These are phyloP conservation scores for Rhododendron henanense DNA, from an alignment of 148 eudicot genomes.

Conservation along the genomic window DNA sequence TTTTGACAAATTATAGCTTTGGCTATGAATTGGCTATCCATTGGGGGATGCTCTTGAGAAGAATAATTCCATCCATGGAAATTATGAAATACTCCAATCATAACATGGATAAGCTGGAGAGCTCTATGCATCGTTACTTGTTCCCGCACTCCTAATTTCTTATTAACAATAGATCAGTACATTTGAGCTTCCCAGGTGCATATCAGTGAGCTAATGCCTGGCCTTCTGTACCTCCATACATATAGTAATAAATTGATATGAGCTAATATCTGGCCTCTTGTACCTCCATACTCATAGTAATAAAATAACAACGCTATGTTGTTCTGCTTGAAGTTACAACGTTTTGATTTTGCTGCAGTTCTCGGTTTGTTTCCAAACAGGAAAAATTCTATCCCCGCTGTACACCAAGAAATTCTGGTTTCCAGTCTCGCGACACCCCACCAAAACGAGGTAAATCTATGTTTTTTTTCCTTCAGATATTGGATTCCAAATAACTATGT, in stretches of 20 bases:
- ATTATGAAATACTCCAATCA: not conserved
- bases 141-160: not conserved
- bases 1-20: not conserved
- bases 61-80: not conserved
- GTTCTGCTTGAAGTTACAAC: not conserved
- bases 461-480: not conserved
- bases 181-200: not conserved
- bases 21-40: not conserved
- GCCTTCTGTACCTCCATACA: not conserved
- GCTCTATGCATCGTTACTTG: not conserved
- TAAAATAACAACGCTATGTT: not conserved
- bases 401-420: constrained; percentile 71
- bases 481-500: not conserved
- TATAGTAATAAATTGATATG: not conserved
- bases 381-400: constrained; percentile 65
- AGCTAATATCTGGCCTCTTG: not conserved
- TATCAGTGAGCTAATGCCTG: not conserved
- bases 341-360: constrained; percentile 39
- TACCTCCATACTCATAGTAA: not conserved
- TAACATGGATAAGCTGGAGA: not conserved
- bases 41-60: not conserved
- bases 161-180: not conserved
- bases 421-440: constrained; percentile 94
- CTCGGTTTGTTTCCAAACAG: constrained; percentile 50
- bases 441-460: constrained; percentile 78